Evolutionary conservation across 2,329 filamentous ascomycete genomes (phyloP).

Genomic region (Ophiocordyceps polyrhachis-furcata): DNA sequence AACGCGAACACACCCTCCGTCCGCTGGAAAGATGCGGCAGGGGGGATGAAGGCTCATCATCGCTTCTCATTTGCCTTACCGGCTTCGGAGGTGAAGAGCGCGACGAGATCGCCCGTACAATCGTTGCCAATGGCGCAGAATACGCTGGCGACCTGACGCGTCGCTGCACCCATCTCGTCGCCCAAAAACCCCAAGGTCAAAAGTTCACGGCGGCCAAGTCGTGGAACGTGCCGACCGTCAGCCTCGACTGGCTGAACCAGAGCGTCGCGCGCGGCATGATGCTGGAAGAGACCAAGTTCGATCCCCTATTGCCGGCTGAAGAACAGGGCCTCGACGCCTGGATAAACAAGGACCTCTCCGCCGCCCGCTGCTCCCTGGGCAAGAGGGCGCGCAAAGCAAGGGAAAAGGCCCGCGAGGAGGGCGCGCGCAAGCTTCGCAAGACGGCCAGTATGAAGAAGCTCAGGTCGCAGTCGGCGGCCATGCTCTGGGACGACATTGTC

Average conservation of each 20-base stretch:
- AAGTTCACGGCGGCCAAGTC: conserved; percentile 47
- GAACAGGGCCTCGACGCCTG: conserved; percentile 65
- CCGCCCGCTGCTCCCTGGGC: conserved; percentile 26
- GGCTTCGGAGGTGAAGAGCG: conserved; percentile 45
- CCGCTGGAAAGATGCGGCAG: conserved; percentile 38
- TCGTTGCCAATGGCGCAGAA: conserved; percentile 53
- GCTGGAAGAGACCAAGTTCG: conserved; percentile 69
- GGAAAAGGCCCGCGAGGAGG: conserved; percentile 14
- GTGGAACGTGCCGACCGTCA: conserved; percentile 68
- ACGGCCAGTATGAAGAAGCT: conserved; percentile 77
- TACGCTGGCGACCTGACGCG: conserved; percentile 82
- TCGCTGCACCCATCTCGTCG: conserved; percentile 26
- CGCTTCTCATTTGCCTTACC: conserved; percentile 34
- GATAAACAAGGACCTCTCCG: conserved; percentile 25
- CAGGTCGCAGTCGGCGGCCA: conserved; percentile 53
- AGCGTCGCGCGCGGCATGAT: conserved; percentile 77
- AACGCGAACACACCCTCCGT: conserved; percentile 44
- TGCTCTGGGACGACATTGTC: conserved; percentile 79
- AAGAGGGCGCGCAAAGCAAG: conserved; percentile 38
- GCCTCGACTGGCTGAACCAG: conserved; percentile 69
- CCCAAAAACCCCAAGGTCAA: not conserved
- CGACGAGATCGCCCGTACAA: conserved; percentile 47
- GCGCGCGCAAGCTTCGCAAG: conserved; percentile 61
- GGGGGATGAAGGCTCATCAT: conserved; percentile 18
- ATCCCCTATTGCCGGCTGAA: conserved; percentile 49